phyloP scores from a whole-genome alignment of 2,329 filamentous ascomycete species.

The Aspergillus hiratsukae region DNA sequence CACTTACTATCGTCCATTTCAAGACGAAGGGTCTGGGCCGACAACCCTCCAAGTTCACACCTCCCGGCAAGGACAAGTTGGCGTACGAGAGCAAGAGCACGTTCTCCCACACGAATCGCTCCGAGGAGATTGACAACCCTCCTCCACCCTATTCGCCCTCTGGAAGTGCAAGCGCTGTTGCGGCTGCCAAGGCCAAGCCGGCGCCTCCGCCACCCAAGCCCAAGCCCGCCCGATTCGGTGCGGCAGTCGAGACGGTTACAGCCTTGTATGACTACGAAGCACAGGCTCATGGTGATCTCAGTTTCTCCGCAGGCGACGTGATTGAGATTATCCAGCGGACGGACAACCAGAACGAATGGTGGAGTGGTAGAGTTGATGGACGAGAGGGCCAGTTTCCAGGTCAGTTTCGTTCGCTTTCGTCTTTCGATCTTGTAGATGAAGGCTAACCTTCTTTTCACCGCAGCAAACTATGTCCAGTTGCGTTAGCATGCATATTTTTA shows the following conservation, averaged over 20 bases:
- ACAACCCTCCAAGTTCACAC: conserved; percentile 27
- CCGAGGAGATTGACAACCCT: conserved; percentile 52
- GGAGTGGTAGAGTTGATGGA: conserved; percentile 75
- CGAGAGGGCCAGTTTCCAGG: conserved; percentile 92
- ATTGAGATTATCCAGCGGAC: conserved; percentile 85
- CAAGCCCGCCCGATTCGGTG: conserved; percentile 72
- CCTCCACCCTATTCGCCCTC: conserved; percentile 66
- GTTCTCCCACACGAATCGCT: conserved; percentile 29
- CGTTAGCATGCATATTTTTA: neutral
- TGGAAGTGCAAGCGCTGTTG: conserved; percentile 44
- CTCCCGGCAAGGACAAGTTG: conserved; percentile 31
- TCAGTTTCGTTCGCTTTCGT: conserved; percentile 42
- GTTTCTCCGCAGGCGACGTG: conserved; percentile 79
- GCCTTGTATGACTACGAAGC: conserved; percentile 96
- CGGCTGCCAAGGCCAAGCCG: conserved; percentile 63
- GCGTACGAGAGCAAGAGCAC: conserved; percentile 35
- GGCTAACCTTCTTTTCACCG: neutral
- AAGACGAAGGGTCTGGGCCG: conserved; percentile 70
- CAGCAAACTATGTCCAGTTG: neutral
- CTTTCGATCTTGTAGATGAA: too few relatives aligned
- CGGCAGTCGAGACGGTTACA: conserved; percentile 73
- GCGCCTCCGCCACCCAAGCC: conserved; percentile 68
- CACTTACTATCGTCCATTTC: conserved; percentile 80
- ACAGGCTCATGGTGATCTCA: conserved; percentile 89
- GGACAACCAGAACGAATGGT: conserved; percentile 96